These are phyloP conservation scores for Neocucurbitaria cava DNA, from an alignment of 2,329 filamentous ascomycete genomes.

Conservation along the genomic window DNA sequence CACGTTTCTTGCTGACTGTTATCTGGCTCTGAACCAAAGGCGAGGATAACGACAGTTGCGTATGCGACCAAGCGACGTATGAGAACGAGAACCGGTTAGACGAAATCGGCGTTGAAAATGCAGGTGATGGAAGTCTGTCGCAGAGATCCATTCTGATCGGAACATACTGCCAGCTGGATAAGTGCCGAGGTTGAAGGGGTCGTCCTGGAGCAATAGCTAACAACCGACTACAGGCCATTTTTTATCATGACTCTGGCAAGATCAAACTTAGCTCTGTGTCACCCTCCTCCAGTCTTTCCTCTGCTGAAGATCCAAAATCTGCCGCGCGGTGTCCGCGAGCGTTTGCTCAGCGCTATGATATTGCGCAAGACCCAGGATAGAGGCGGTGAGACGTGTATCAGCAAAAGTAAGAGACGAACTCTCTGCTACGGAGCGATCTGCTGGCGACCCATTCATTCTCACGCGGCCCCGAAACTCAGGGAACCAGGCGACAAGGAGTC, in stretches of 20 bases:
- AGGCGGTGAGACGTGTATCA: slow-evolving; percentile 27
- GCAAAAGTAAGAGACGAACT: slow-evolving; percentile 21
- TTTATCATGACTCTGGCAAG: neutral
- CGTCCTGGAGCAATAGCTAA: neutral
- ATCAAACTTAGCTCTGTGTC: slow-evolving; percentile 22
- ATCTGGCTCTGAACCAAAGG: neutral
- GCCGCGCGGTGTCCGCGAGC: slow-evolving; percentile 25
- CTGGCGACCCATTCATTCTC: slow-evolving; percentile 18
- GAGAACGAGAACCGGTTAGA: neutral
- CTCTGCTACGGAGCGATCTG: slow-evolving; percentile 7
- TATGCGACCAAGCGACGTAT: no score
- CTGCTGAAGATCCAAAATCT: slow-evolving; percentile 35
- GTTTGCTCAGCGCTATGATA: slow-evolving; percentile 34
- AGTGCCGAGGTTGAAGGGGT: neutral
- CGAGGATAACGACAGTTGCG: neutral
- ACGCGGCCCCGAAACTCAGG: slow-evolving; percentile 32
- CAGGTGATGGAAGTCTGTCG: neutral
- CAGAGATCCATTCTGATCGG: neutral
- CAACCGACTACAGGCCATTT: neutral
- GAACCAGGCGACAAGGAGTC: slow-evolving; percentile 29
- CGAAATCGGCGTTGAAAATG: neutral
- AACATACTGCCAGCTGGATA: neutral
- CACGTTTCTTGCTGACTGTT: neutral
- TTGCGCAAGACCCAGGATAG: slow-evolving; percentile 28
- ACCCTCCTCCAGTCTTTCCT: slow-evolving; percentile 32